Conservation (phyloP, 495 filamentous ascomycete genomes). For the Aspergillus affinis region DNA sequence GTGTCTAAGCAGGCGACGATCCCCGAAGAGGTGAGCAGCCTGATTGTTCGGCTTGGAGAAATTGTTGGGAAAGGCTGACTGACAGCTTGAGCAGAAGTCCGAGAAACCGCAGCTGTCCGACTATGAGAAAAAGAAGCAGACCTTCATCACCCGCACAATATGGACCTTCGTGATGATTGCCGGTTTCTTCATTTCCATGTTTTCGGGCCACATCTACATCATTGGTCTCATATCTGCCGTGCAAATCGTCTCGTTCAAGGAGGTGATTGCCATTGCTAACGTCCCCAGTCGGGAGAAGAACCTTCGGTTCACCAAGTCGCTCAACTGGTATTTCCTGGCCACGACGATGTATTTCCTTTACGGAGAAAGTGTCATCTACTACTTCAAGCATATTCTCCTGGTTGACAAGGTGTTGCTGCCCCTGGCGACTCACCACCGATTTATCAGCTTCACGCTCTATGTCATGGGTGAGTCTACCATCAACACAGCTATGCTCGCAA, state of each 20-base stretch:
- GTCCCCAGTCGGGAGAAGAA: constrained; percentile 89
- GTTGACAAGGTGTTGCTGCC: constrained; percentile 92
- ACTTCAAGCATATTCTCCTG: constrained; percentile 96
- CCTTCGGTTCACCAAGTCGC: constrained; percentile 86
- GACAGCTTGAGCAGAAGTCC: constrained; percentile 35
- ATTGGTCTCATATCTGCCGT: constrained; percentile 87
- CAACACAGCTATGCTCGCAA: neutral
- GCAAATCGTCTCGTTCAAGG: constrained; percentile 97
- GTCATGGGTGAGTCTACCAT: constrained; percentile 71
- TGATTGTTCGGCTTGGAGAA: neutral
- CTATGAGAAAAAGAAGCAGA: constrained; percentile 98
- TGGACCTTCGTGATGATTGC: constrained; percentile 99
- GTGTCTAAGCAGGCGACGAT: constrained; percentile 47
- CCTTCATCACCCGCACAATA: constrained; percentile 95
- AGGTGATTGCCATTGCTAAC: constrained; percentile 97
- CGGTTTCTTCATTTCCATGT: constrained; percentile 85
- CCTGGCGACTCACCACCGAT: constrained; percentile 95
- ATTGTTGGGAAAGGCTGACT: constrained; percentile 10
- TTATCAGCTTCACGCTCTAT: constrained; percentile 98
- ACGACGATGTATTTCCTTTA: constrained; percentile 99
- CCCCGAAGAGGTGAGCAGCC: constrained; percentile 45
- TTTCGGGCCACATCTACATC: constrained; percentile 95
- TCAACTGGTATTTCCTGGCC: constrained; percentile 99
- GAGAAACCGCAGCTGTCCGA: constrained; percentile 59
- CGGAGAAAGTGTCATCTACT: constrained; percentile 98